phyloP scores from a whole-genome alignment of 2,329 filamentous ascomycete genomes.

The Helotiales sp. region DNA sequence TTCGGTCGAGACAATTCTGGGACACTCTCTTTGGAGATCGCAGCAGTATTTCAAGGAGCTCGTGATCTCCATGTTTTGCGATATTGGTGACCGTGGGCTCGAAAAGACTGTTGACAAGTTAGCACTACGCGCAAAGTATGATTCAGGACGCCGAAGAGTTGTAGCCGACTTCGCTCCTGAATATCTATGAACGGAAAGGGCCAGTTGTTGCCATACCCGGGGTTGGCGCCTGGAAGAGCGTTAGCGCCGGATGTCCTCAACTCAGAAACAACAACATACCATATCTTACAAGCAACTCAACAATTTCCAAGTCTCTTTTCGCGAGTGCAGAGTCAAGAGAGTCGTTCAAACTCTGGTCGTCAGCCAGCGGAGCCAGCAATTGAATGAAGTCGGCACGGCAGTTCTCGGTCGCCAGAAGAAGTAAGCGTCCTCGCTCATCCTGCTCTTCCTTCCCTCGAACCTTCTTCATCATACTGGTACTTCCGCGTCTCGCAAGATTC shows the following conservation, averaged over 20 bases:
- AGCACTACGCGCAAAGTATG: too few species aligned
- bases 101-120: slow-evolving; percentile 1
- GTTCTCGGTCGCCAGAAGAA: slow-evolving; percentile 13
- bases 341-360: slow-evolving; percentile 19
- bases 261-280: slow-evolving; percentile 6
- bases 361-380: slow-evolving; percentile 16
- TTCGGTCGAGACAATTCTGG: slow-evolving; percentile 10
- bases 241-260: neutral
- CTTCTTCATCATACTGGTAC: slow-evolving; percentile 13
- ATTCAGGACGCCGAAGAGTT: too few species aligned
- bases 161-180: too few species aligned
- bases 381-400: slow-evolving; percentile 11
- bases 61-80: slow-evolving; percentile 12
- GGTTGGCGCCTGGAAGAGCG: slow-evolving; percentile 13
- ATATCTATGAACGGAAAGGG: too few species aligned
- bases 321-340: slow-evolving; percentile 15
- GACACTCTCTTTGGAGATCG: slow-evolving; percentile 15
- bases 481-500: slow-evolving; percentile 17
- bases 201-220: too few species aligned
- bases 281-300: slow-evolving; percentile 18
- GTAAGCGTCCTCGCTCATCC: slow-evolving; percentile 12
- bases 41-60: slow-evolving; percentile 13
- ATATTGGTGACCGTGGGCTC: slow-evolving; percentile 6
- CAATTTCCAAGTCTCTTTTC: slow-evolving; percentile 7
- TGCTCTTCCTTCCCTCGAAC: slow-evolving; percentile 1